Evolutionary conservation across 768 basidiomycete species (phyloP).

Genomic region (Lactifluus hygrophoroides): DNA sequence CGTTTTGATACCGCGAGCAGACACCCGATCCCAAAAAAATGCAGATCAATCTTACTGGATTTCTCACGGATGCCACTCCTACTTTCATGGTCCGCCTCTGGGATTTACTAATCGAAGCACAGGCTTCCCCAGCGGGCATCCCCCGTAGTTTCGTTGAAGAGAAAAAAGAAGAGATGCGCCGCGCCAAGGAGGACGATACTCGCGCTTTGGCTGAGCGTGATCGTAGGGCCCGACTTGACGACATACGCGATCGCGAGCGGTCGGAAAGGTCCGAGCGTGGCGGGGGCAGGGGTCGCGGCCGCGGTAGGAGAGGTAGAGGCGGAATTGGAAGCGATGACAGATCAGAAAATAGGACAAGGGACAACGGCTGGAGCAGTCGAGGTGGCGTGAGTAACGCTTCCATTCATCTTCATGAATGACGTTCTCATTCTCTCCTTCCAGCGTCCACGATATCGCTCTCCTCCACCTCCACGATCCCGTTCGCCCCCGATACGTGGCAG

Average conservation of each 20-base stretch:
- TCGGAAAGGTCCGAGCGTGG: conserved; percentile 37
- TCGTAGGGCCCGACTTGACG: conserved; percentile 57
- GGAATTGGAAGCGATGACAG: conserved; percentile 39
- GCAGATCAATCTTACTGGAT: conserved; percentile 91
- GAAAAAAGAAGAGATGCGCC: conserved; percentile 88
- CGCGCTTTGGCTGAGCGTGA: conserved; percentile 64
- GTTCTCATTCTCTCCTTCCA: conserved; percentile 29
- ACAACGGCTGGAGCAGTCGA: conserved; percentile 59
- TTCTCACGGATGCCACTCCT: conserved; percentile 80
- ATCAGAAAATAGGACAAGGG: conserved; percentile 36
- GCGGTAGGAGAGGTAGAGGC: conserved; percentile 40
- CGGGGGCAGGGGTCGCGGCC: conserved; percentile 50
- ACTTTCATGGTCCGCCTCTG: conserved; percentile 85
- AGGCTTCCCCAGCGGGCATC: conserved; percentile 79
- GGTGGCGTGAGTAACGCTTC: conserved; percentile 39
- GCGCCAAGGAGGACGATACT: conserved; percentile 51
- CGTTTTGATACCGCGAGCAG: conserved; percentile 32
- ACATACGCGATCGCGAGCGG: conserved; percentile 56
- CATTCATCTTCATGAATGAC: conserved; percentile 10
- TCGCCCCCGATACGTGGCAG: conserved; percentile 24
- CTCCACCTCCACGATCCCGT: conserved; percentile 36
- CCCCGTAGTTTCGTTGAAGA: conserved; percentile 85
- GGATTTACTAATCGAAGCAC: conserved; percentile 89
- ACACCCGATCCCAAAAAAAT: conserved; percentile 90
- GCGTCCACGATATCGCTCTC: conserved; percentile 35